Percentiles rank a stretch among this genome's conserved stretches.
Evolutionary conservation across 805 yeast species (phyloP).

Genomic region (Wickerhamiella australiensis): DNA sequence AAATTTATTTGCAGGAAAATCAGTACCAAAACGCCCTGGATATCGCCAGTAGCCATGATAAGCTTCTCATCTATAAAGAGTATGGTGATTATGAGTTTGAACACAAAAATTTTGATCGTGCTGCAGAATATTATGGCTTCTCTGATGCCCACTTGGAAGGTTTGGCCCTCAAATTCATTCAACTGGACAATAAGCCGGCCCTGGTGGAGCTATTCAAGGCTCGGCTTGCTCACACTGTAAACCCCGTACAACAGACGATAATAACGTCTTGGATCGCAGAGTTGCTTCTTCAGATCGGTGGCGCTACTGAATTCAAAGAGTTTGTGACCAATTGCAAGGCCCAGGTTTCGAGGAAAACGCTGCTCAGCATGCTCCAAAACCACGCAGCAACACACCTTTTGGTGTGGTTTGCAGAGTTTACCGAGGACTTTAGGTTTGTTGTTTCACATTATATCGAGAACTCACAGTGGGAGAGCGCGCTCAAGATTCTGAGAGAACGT

Average conservation of each 20-base stretch:
- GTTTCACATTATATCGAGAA: conserved; percentile 54
- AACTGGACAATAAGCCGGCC: conserved; percentile 33
- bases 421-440: conserved; percentile 58
- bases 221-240: conserved; percentile 19
- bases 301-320: conserved; percentile 29
- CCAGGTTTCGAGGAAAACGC: conserved; percentile 49
- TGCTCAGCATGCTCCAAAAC: conserved; percentile 57
- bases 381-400: conserved; percentile 56
- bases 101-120: conserved; percentile 24
- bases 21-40: conserved; percentile 56
- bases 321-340: conserved; percentile 35
- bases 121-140: conserved; percentile 47
- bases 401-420: conserved; percentile 51
- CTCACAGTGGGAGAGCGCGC: conserved; percentile 56
- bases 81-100: conserved; percentile 43
- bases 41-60: conserved; percentile 27
- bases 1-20: conserved; percentile 38
- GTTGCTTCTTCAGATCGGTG: conserved; percentile 29
- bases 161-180: conserved; percentile 46
- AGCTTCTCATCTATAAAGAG: conserved; percentile 39
- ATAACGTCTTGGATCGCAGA: conserved; percentile 59
- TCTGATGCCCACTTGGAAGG: conserved; percentile 60
- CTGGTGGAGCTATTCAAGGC: conserved; percentile 23
- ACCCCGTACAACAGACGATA: conserved; percentile 38
- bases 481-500: conserved; percentile 38